phyloP scores from a whole-genome alignment of 1,284 basidiomycete genomes.

The Apiotrichum akiyoshidainum region DNA sequence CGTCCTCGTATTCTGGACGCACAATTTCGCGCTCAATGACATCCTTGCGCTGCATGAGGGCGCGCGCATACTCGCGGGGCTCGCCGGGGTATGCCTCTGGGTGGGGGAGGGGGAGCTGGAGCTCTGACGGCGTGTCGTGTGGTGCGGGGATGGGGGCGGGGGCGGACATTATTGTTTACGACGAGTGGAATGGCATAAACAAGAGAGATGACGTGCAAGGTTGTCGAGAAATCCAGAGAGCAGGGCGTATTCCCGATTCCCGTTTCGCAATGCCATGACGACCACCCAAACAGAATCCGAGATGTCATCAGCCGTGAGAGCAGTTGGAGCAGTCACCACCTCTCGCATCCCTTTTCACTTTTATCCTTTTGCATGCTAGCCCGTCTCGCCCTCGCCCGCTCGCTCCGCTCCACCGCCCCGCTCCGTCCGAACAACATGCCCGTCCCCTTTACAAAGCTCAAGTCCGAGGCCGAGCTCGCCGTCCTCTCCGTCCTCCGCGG shows the following conservation, averaged over 20 bases:
- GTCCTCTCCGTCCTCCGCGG: slow-evolving; percentile 87
- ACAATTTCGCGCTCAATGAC: slow-evolving; percentile 49
- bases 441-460: slow-evolving; percentile 41
- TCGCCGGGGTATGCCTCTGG: slow-evolving; percentile 44
- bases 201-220: background rate
- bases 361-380: no score
- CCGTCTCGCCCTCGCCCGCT: background rate
- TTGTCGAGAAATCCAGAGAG: slow-evolving; percentile 9
- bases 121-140: slow-evolving; percentile 8
- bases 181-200: no score
- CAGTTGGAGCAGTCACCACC: no score
- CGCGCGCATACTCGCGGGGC: slow-evolving; percentile 44
- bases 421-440: slow-evolving; percentile 13
- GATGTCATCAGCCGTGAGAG: no score
- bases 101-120: slow-evolving; percentile 39
- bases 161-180: slow-evolving; percentile 13
- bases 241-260: slow-evolving; percentile 13
- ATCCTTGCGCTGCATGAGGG: slow-evolving; percentile 47
- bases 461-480: slow-evolving; percentile 59
- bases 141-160: slow-evolving; percentile 22
- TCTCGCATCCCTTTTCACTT: background rate
- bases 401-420: slow-evolving; percentile 3
- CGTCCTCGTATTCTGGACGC: no score
- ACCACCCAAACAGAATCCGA: background rate
- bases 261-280: background rate